phyloP scores from a whole-genome alignment of 176 grass and related monocot species.

The Themeda triandra region DNA sequence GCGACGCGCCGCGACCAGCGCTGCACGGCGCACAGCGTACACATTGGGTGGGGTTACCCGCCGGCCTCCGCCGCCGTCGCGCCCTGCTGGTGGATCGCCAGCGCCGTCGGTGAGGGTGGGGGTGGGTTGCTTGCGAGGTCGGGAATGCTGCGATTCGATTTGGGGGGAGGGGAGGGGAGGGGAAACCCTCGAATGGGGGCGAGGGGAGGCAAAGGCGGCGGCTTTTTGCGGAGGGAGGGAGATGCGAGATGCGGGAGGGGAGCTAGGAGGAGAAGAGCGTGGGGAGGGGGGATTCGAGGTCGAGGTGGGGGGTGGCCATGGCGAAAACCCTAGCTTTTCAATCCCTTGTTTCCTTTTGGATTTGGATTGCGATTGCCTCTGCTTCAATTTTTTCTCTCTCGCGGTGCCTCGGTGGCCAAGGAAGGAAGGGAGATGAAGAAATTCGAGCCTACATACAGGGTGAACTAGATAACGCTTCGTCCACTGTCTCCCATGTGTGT shows the following conservation, averaged over 20 bases:
- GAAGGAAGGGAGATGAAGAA: background rate
- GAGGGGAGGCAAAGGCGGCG: conserved; percentile 16
- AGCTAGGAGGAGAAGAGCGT: conserved; percentile 4
- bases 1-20: conserved; percentile 94
- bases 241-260: conserved; percentile 42
- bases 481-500: background rate
- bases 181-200: conserved; percentile 32
- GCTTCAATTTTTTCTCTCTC: background rate
- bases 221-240: conserved; percentile 24
- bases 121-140: conserved; percentile 25
- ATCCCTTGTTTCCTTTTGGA: background rate
- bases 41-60: conserved; percentile 82
- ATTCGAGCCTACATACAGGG: background rate
- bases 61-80: conserved; percentile 25
- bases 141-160: conserved; percentile 31
- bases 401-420: background rate
- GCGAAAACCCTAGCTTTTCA: conserved; percentile 67
- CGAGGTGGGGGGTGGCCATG: conserved; percentile 37
- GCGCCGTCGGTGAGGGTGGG: conserved; percentile 7
- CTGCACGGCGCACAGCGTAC: conserved; percentile 91
- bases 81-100: conserved; percentile 38
- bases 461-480: background rate
- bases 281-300: conserved; percentile 3
- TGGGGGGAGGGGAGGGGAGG: background rate
- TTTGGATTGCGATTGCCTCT: background rate